These are phyloP conservation scores for Boletus speciosus DNA, from an alignment of 768 basidiomycete species.

Conservation along the genomic window DNA sequence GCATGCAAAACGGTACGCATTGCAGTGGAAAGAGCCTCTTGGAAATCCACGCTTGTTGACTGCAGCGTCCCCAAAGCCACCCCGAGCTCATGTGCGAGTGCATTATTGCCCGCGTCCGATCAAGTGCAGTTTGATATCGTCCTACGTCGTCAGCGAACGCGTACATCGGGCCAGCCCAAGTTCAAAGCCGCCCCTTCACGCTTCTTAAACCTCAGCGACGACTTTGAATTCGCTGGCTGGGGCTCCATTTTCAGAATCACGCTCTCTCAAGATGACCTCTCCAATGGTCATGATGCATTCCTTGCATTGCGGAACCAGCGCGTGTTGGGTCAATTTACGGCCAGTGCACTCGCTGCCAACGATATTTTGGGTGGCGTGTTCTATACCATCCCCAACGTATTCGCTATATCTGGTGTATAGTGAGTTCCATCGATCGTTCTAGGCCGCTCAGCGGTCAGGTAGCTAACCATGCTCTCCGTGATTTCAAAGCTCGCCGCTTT, in stretches of 20 bases:
- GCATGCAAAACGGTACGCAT: conserved; percentile 3
- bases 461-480: background rate
- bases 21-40: too few relatives aligned
- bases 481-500: conserved; percentile 57
- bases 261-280: conserved; percentile 42
- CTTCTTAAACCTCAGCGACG: conserved; percentile 57
- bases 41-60: background rate
- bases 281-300: conserved; percentile 32
- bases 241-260: conserved; percentile 49
- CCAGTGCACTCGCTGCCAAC: conserved; percentile 64
- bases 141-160: conserved; percentile 55
- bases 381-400: conserved; percentile 65
- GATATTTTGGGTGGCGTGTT: conserved; percentile 66
- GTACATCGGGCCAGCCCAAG: conserved; percentile 43
- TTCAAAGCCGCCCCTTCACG: conserved; percentile 47
- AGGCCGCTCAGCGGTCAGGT: background rate
- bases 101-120: conserved; percentile 40
- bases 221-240: conserved; percentile 75
- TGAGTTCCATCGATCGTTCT: conserved; percentile 31
- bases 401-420: conserved; percentile 61
- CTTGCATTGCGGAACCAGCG: conserved; percentile 31
- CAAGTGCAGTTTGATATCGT: conserved; percentile 54
- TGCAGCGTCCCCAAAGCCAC: background rate
- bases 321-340: conserved; percentile 60
- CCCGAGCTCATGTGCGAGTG: background rate